A percentile compares a stretch with the other conserved stretches of the same genome.
These are phyloP conservation scores for Ophioceras dolichostomum DNA, from an alignment of 2,329 filamentous ascomycete species.

Conservation along the genomic window DNA sequence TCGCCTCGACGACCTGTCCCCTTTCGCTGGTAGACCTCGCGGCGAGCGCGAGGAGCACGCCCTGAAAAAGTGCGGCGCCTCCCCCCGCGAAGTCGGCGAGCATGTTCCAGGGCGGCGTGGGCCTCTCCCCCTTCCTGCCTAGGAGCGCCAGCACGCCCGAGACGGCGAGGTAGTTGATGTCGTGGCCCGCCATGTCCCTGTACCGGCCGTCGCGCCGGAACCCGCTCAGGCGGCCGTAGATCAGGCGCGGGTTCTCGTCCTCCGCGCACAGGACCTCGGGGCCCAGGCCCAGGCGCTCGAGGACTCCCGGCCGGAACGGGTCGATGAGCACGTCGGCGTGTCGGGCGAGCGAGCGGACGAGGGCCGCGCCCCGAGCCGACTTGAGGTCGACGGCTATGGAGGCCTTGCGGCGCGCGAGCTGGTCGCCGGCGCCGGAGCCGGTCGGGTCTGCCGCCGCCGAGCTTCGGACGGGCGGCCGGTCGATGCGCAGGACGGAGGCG, in stretches of 20 bases:
- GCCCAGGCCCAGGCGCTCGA: slow-evolving; percentile 71
- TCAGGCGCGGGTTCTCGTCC: slow-evolving; percentile 48
- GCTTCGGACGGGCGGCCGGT: slow-evolving; percentile 36
- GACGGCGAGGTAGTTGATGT: slow-evolving; percentile 93
- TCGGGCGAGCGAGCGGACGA: slow-evolving; percentile 54
- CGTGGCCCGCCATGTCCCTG: slow-evolving; percentile 79
- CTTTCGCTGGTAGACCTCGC: slow-evolving; percentile 39
- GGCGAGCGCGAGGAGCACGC: slow-evolving; percentile 69
- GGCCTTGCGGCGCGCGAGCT: slow-evolving; percentile 67
- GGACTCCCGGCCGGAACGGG: slow-evolving; percentile 81
- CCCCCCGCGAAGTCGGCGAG: slow-evolving; percentile 88
- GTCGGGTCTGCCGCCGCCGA: slow-evolving; percentile 36
- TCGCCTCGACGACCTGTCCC: slow-evolving; percentile 87
- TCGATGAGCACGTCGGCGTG: slow-evolving; percentile 75
- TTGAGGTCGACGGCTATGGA: slow-evolving; percentile 77
- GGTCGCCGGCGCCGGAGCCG: slow-evolving; percentile 34
- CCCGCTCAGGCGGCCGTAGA: slow-evolving; percentile 79
- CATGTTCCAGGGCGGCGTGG: slow-evolving; percentile 71
- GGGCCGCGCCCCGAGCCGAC: slow-evolving; percentile 42
- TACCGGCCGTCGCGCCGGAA: slow-evolving; percentile 84
- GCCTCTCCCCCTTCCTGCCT: slow-evolving; percentile 55
- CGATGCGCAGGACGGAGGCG: slow-evolving; percentile 76
- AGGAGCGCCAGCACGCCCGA: slow-evolving; percentile 69
- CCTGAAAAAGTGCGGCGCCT: slow-evolving; percentile 69
- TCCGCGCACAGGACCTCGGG: slow-evolving; percentile 52